These are phyloP conservation scores for Auricularia heimuer DNA, from an alignment of 768 basidiomycete species.

Conservation along the genomic window DNA sequence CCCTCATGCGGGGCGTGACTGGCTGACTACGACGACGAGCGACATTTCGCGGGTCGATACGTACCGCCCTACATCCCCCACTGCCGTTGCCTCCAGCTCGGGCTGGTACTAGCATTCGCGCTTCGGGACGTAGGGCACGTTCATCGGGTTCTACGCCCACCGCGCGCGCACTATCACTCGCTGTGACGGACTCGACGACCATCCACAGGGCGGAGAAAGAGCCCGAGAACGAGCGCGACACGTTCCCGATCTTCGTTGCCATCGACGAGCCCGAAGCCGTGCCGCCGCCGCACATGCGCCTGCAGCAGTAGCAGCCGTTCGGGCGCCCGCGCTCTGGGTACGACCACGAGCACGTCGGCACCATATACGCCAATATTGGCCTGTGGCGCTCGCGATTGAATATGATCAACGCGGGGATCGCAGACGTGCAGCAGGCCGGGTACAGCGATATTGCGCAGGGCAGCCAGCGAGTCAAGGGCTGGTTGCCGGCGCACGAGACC, in stretches of 20 bases:
- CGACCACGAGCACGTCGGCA: conserved; percentile 53
- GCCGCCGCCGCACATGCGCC: conserved; percentile 49
- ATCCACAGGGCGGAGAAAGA: conserved; percentile 4
- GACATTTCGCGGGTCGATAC: background rate
- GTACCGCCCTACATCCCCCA: background rate
- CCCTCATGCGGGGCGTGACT: conserved; percentile 25
- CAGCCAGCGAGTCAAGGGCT: conserved; percentile 51
- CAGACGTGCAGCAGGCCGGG: conserved; percentile 51
- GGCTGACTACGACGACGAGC: background rate
- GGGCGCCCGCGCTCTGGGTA: conserved; percentile 67
- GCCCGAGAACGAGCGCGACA: conserved; percentile 1
- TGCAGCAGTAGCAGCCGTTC: conserved; percentile 60
- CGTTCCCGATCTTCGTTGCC: conserved; percentile 10
- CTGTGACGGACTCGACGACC: background rate
- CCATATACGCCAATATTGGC: conserved; percentile 60
- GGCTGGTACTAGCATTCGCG: background rate
- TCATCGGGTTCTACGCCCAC: background rate
- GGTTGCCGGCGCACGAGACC: conserved; percentile 39
- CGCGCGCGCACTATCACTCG: background rate
- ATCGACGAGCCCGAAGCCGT: conserved; percentile 24
- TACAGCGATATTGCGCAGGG: conserved; percentile 71
- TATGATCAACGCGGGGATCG: conserved; percentile 62
- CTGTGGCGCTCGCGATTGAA: conserved; percentile 62
- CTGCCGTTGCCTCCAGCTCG: background rate
- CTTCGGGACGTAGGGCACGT: background rate